Evolutionary conservation across 139 green algal genomes (phyloP), one percentile per base, ranked within the genome.

Genomic region (Chlorella sp.): DNA sequence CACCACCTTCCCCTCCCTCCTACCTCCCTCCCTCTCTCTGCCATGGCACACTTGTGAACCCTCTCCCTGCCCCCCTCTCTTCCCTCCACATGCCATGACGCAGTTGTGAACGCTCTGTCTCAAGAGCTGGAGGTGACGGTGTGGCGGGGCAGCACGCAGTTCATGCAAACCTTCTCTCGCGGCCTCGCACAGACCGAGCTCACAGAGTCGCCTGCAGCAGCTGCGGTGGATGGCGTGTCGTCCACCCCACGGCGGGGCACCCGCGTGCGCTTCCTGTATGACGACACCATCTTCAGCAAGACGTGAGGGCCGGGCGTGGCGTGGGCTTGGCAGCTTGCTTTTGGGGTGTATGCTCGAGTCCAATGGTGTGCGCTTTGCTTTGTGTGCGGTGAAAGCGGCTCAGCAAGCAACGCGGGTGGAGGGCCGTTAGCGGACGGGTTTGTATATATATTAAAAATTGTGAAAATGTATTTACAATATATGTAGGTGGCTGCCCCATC

Each of bases 81-180:
- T 37, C 14, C n/a, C n/a, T 32, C 77, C n/a, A n/a, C 73, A n/a
- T 61, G 40, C 42, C 22, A 0, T 19, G 3, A 16, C 26, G 30
- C 84, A 88, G 84, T 88, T 18, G 84, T 88, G 30, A 99, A 99
- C 91, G 98, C 98, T 0, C 95, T 99, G 9, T 98, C 95, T 40
- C 88, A 95, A 78, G n/a, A 92, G 32, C 89, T 99, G 28, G 92
- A 97, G 64, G 96, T 97, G 30, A 96, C 87, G 4, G 96, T 98
- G 69, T 96, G 93, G 93, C 89, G 97, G 19, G 91, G 92, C 28
- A 95, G 95, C 15, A 60, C 61, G 60, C 69, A 95, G 89, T 96
- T 96, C 89, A 53, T 36, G 26, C 97, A 99, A 93, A 53, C 24
- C 12, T 99, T 96, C 92, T 81, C 89, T 53, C 90, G 95, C 14